phyloP scores from a whole-genome alignment of 257 asterid genomes.

The Primulina huaijiensis region DNA sequence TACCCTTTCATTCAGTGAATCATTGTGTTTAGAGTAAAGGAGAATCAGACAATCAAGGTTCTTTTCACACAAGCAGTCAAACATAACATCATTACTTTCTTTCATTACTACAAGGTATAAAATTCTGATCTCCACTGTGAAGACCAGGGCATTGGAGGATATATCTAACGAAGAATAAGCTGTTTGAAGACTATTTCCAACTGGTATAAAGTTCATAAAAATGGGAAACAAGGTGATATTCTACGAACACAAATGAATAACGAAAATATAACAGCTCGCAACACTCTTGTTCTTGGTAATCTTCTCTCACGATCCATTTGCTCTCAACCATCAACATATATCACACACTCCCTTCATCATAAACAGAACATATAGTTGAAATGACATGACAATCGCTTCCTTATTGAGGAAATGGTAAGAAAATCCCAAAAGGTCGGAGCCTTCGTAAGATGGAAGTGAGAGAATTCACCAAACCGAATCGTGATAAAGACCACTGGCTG shows the following conservation, averaged over 20 bases:
- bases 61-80: neutral
- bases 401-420: neutral
- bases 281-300: neutral
- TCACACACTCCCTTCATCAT: neutral
- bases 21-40: neutral
- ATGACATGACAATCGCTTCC: neutral
- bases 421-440: neutral
- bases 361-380: neutral
- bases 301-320: slow-evolving; percentile 1
- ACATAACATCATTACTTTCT: neutral
- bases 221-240: neutral
- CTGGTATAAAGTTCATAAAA: neutral
- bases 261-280: too few relatives aligned
- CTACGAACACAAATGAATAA: too few relatives aligned
- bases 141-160: neutral
- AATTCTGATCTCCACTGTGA: neutral
- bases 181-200: neutral
- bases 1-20: neutral
- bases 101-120: neutral
- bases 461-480: neutral
- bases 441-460: neutral
- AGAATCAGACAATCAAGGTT: neutral
- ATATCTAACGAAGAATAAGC: neutral
- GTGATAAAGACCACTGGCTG: neutral
- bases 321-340: neutral